A percentile compares a stretch with the other conserved stretches of the same genome.
These are phyloP conservation scores for Mercurialis annua DNA, from an alignment of 345 rosid species.

Conservation along the genomic window DNA sequence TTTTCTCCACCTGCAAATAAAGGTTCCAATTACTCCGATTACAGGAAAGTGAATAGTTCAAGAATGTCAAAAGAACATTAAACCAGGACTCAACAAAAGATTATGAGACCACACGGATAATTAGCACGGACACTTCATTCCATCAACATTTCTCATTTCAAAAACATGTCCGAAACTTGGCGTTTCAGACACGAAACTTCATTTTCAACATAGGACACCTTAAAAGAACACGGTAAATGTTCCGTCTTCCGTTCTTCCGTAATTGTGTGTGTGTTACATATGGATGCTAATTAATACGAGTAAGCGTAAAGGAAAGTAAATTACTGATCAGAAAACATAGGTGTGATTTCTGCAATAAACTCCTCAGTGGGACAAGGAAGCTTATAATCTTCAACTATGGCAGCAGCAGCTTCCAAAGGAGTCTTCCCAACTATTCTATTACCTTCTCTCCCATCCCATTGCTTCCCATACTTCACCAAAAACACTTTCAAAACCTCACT, in stretches of 20 bases:
- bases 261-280: too few species aligned
- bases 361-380: slow-evolving; percentile 74
- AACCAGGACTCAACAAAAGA: not conserved
- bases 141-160: too few species aligned
- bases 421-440: slow-evolving; percentile 59
- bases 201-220: too few species aligned
- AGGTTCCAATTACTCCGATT: not conserved
- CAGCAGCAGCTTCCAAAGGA: slow-evolving; percentile 72
- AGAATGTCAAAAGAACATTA: not conserved
- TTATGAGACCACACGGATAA: not conserved
- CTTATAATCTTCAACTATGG: slow-evolving; percentile 71
- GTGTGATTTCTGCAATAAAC: slow-evolving; percentile 52
- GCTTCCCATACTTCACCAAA: slow-evolving; percentile 69
- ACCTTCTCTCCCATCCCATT: slow-evolving; percentile 94
- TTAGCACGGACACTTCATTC: too few species aligned
- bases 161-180: too few species aligned
- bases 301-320: not conserved
- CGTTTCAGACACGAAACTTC: too few species aligned
- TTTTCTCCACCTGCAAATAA: slow-evolving; percentile 50
- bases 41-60: not conserved
- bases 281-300: not conserved
- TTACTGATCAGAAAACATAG: slow-evolving; percentile 60
- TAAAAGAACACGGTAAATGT: too few species aligned
- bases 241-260: too few species aligned
- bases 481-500: slow-evolving; percentile 54